Evolutionary conservation across 148 eudicot species (phyloP).

Genomic region (Nepenthes gracilis): DNA sequence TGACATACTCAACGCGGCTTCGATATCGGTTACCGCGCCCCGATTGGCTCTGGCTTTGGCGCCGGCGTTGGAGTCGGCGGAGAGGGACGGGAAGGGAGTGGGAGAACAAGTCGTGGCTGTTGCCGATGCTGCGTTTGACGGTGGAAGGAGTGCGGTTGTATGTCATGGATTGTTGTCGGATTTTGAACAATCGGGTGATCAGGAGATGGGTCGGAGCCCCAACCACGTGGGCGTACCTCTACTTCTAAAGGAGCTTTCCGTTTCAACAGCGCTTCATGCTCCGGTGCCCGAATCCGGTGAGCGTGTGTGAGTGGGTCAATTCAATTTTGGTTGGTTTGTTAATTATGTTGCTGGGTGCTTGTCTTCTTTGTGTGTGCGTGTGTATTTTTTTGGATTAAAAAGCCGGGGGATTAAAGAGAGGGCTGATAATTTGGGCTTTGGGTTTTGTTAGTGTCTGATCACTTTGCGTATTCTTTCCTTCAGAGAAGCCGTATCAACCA

Average conservation of each 20-base stretch:
- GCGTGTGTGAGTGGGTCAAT: not conserved
- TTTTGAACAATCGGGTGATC: slow-evolving; percentile 19
- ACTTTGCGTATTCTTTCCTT: slow-evolving; percentile 5
- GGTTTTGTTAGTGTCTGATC: not conserved
- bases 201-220: not conserved
- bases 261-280: slow-evolving; percentile 11
- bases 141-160: slow-evolving; percentile 49
- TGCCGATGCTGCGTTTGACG: slow-evolving; percentile 37
- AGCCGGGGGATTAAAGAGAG: too few relatives aligned
- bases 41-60: slow-evolving; percentile 11
- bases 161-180: slow-evolving; percentile 73
- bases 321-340: not conserved
- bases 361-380: slow-evolving; percentile 3
- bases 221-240: not conserved
- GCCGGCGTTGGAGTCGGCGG: slow-evolving; percentile 2
- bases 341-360: not conserved
- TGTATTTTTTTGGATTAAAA: not conserved
- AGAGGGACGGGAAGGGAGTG: slow-evolving; percentile 13
- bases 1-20: slow-evolving; percentile 41
- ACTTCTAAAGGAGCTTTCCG: slow-evolving; percentile 7
- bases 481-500: slow-evolving; percentile 42
- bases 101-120: slow-evolving; percentile 7
- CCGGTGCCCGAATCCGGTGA: slow-evolving; percentile 55
- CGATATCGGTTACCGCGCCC: not conserved
- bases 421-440: too few relatives aligned